Evolutionary conservation across 139 green algal genomes (phyloP).

Genomic region (Zygnema circumcarinatum): DNA sequence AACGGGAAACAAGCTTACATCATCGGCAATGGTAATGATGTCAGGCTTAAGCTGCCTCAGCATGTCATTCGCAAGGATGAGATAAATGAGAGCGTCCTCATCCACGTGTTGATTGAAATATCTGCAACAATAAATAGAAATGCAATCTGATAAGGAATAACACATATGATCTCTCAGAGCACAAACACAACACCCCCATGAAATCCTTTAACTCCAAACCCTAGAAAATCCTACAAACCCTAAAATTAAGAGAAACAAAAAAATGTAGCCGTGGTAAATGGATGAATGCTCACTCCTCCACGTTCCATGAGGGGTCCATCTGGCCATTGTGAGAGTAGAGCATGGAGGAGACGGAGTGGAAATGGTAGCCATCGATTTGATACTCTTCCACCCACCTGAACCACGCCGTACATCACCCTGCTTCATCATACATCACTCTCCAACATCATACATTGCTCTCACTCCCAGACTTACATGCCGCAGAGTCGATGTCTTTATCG

Average conservation of each 20-base stretch:
- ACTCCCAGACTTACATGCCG: no score
- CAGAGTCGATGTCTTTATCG: no score
- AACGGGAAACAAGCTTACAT: no score
- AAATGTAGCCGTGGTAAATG: not conserved
- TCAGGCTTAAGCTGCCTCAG: slow-evolving; percentile 91
- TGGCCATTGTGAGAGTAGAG: slow-evolving; percentile 96
- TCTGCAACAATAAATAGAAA: no score
- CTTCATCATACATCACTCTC: not conserved
- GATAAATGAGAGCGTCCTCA: slow-evolving; percentile 88
- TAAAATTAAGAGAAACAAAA: not conserved
- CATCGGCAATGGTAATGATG: slow-evolving; percentile 86
- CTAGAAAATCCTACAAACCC: no score
- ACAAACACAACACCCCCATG: not conserved
- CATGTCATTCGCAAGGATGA: slow-evolving; percentile 93
- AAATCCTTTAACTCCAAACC: not conserved
- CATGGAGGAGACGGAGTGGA: slow-evolving; percentile 95
- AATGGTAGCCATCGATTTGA: slow-evolving; percentile 96
- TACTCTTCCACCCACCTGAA: slow-evolving; percentile 92
- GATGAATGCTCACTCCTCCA: slow-evolving; percentile 21
- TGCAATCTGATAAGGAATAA: slow-evolving; percentile 3
- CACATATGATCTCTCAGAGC: slow-evolving; percentile 5
- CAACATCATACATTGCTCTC: no score
- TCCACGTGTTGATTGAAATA: slow-evolving; percentile 67
- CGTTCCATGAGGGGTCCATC: not conserved
- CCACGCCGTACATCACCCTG: no score